phyloP scores from a whole-genome alignment of 192 early-diverging fungal genomes.

The Backusella tarrabulga region DNA sequence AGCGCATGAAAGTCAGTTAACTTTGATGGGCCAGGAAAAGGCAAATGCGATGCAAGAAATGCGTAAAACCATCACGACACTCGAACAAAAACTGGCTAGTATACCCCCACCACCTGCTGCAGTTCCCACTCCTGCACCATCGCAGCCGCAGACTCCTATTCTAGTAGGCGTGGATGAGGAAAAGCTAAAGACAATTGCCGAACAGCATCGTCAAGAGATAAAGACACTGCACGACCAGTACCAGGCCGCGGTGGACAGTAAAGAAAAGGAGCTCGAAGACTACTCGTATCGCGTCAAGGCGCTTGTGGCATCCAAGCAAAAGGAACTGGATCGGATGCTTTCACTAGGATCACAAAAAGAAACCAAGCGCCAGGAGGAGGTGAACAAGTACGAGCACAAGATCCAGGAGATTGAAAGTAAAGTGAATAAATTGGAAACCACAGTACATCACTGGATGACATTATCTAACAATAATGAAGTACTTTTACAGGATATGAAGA shows the following conservation, averaged over 20 bases:
- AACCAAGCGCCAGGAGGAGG: not conserved
- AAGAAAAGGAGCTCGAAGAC: slow-evolving; percentile 25
- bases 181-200: slow-evolving; percentile 10
- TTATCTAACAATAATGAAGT: slow-evolving; percentile 3
- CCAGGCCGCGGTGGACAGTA: slow-evolving; percentile 18
- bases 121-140: not conserved
- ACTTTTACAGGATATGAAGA: slow-evolving; percentile 15
- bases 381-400: not conserved
- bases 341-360: slow-evolving; percentile 3
- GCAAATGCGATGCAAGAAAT: slow-evolving; percentile 12
- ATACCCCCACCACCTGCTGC: not conserved
- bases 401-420: slow-evolving; percentile 11
- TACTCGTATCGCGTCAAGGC: slow-evolving; percentile 26
- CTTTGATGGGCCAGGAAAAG: slow-evolving; percentile 16
- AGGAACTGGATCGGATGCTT: slow-evolving; percentile 14
- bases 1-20: slow-evolving; percentile 11
- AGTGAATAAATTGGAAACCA: not conserved
- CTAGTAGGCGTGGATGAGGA: not conserved
- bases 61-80: not conserved
- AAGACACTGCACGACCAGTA: slow-evolving; percentile 22
- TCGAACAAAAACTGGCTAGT: slow-evolving; percentile 1
- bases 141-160: not conserved
- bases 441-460: slow-evolving; percentile 13
- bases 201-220: slow-evolving; percentile 26
- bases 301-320: slow-evolving; percentile 10